Evolutionary conservation across 2,329 filamentous ascomycete genomes (phyloP).

Genomic region (Trichoderma koningii): DNA sequence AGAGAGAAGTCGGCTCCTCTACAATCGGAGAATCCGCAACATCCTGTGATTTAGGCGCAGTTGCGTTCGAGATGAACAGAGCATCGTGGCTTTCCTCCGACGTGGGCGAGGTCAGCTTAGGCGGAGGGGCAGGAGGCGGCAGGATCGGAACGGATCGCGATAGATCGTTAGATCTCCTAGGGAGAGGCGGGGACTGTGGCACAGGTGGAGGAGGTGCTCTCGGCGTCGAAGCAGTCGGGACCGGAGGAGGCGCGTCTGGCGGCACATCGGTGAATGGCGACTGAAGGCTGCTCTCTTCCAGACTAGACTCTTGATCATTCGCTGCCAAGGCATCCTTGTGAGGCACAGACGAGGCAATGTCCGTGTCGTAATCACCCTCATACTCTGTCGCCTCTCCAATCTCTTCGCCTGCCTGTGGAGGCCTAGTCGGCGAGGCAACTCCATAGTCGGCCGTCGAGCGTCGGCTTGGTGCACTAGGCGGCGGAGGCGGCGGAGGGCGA

Average conservation of each 20-base stretch:
- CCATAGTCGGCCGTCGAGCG: conserved; percentile 61
- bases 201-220: conserved; percentile 66
- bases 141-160: conserved; percentile 72
- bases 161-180: conserved; percentile 67
- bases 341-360: conserved; percentile 90
- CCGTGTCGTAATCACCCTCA: conserved; percentile 96
- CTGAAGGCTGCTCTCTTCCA: conserved; percentile 68
- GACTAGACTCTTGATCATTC: conserved; percentile 74
- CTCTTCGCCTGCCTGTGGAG: conserved; percentile 56
- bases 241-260: conserved; percentile 55
- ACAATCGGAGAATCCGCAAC: conserved; percentile 39
- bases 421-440: conserved; percentile 46
- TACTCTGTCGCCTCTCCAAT: conserved; percentile 86
- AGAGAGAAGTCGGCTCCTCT: conserved; percentile 49
- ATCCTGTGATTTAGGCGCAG: conserved; percentile 33
- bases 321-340: conserved; percentile 91
- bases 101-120: conserved; percentile 34
- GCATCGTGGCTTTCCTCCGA: conserved; percentile 69
- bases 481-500: conserved; percentile 69
- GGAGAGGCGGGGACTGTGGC: conserved; percentile 57
- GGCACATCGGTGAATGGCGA: conserved; percentile 57
- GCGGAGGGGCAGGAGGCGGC: conserved; percentile 43
- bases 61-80: background rate
- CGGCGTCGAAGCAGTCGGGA: conserved; percentile 57
- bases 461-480: conserved; percentile 57